These are phyloP conservation scores for Obba rivulosa DNA, from an alignment of 768 basidiomycete species.

Conservation along the genomic window DNA sequence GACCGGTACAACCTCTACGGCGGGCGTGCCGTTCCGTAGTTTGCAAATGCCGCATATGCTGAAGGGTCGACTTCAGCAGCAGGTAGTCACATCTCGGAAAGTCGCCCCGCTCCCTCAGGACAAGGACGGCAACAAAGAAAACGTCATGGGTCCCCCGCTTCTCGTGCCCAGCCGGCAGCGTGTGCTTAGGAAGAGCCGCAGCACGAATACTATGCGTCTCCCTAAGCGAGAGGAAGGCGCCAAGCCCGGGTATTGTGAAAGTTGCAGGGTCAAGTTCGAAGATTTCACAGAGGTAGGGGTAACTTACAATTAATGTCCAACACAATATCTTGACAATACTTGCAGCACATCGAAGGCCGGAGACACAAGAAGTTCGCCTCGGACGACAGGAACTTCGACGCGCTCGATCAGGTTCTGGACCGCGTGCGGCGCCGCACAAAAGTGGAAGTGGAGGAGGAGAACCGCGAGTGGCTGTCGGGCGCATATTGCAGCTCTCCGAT, in stretches of 20 bases:
- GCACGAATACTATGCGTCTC: conserved; percentile 71
- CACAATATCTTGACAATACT: conserved; percentile 1
- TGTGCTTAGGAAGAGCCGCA: conserved; percentile 66
- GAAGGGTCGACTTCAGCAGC: conserved; percentile 51
- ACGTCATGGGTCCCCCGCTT: conserved; percentile 65
- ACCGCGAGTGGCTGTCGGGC: conserved; percentile 5
- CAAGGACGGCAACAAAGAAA: conserved; percentile 25
- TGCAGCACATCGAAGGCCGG: conserved; percentile 65
- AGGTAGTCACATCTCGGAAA: conserved; percentile 65
- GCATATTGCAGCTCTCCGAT: background rate
- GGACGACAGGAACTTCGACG: conserved; percentile 70
- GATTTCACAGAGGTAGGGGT: conserved; percentile 74
- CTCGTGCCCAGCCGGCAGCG: conserved; percentile 48
- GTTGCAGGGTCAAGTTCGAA: conserved; percentile 85
- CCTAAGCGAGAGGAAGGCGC: conserved; percentile 79
- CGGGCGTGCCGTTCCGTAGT: conserved; percentile 39
- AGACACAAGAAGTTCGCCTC: conserved; percentile 81
- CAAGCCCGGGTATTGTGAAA: conserved; percentile 97
- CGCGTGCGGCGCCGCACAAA: conserved; percentile 48
- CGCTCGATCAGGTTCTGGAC: conserved; percentile 70
- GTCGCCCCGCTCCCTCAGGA: conserved; percentile 22
- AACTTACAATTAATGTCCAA: background rate
- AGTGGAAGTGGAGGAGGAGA: conserved; percentile 25
- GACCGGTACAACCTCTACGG: conserved; percentile 76
- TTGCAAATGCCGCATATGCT: conserved; percentile 49